Base-by-base conservation (phyloP, 2,329 filamentous ascomycete species). In the Aspergillus versicolor region DNA sequence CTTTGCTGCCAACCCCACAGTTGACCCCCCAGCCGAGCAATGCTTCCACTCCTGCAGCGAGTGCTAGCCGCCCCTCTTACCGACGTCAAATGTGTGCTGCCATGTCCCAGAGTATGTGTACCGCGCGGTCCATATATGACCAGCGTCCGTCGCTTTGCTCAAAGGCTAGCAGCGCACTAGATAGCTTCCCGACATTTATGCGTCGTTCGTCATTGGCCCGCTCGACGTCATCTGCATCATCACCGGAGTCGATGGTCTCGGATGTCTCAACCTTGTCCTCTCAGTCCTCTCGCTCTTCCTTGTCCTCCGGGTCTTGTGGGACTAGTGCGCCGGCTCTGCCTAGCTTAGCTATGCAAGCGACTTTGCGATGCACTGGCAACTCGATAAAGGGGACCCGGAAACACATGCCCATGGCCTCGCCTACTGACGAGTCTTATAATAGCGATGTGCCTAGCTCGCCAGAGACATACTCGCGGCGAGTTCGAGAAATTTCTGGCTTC, bases 231-330 rank as follows among this genome's bases (percentile, higher is more conserved):
- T 82, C 79, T 44, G 72, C 72, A 19, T 82, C 79, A 8, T 83
- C 80, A 43, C 84, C 85, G n/a, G 84, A 86, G 61, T 87, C 84
- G 34, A 84, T 86, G 80, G 72, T 86, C 37, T 86, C 84, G 27
- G 84, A 87, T 68, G 78, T 78, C 54, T 84, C 82, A 37, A 79
- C 79, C 13, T 75, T 83, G 58, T 83, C 82, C 53, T 83, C 72
- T 62, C 76, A 75, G 63, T 75, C 71, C 70, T 84, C 81, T 73
- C 81, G 82, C 70, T 84, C 77, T 17, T 78, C 76, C 4, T 73
- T 78, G 47, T 78, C 76, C 5, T 79, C 77, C n/a, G 74, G 65
- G 52, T 67, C 73, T 15, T 77, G 74, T 19, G 70, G 65, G 34
- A 64, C 65, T 43, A 22, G 64, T 60, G 67, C 64, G 51, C 60